Evolutionary conservation across 352 stramenopile genomes (phyloP), one percentile per base, ranked within the genome.

Genomic region (Globisporangium ultimum): DNA sequence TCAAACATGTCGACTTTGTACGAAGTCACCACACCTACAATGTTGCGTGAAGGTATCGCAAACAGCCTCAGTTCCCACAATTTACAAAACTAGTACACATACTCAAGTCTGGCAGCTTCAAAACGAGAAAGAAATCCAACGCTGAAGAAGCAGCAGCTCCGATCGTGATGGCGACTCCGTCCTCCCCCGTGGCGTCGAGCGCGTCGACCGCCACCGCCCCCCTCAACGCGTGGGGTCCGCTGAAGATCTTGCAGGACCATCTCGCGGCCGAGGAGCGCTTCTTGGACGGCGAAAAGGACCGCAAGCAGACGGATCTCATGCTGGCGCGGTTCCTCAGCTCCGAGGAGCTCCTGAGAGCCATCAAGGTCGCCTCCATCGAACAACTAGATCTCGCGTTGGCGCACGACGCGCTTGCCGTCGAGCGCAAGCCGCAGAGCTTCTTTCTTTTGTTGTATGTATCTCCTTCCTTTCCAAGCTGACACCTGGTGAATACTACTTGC

Each of bases 321-420:
- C 59, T 91, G n/a, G 67, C 63, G 14, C 66, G 76, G 32, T 58
- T 63, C 49, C 68, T 93, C 22, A 51, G 17, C 28, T 48, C 58
- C 9, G 80, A 90, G 6, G 83, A 88, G 46, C 62, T 88, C 24
- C 61, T 57, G 14, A 32, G 38, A 9, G 80, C 83, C 17, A 57
- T 92, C 21, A 72, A 76, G 21, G 12, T 46, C 13, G 73, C 83
- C 34, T 85, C 80, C 18, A 55, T 91, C 13, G 73, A 64, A 3
- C 78, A 93, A 60, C 53, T 93, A 22, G 80, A 91, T 53, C 50
- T 71, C 34, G 80, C 65, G 57, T 66, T 93, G 13, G 64, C 62
- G 15, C 68, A 89, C 56, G 78, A 84, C 34, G 58, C 64, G 49
- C 63, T 93, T 9, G 58, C 68, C 12, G 67, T 78, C 1, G 81